A percentile compares a stretch with the other conserved stretches of the same genome.
Evolutionary conservation across 2,329 filamentous ascomycete genomes (phyloP).

Genomic region (Polychaeton citri): DNA sequence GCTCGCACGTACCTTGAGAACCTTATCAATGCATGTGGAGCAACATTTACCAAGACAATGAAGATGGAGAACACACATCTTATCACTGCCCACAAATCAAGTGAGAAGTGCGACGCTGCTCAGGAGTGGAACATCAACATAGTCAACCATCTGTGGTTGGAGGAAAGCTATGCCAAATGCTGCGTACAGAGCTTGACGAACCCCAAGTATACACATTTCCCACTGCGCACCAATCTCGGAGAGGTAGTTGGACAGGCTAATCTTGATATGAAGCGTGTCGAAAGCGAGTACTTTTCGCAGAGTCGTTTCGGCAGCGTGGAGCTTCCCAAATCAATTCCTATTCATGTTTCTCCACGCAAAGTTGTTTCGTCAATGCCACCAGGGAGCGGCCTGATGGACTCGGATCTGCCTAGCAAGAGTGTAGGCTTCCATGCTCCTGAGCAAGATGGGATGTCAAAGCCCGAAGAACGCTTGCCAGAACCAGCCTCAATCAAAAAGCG

Average conservation of each 20-base stretch:
- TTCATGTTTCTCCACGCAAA: constrained; percentile 5
- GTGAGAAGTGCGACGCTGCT: constrained; percentile 88
- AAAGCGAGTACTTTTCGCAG: constrained; percentile 50
- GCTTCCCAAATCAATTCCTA: not conserved
- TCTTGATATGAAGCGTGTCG: constrained; percentile 59
- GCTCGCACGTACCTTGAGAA: constrained; percentile 89
- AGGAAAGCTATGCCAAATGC: constrained; percentile 91
- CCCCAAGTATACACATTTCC: constrained; percentile 72
- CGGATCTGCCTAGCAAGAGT: constrained; percentile 2
- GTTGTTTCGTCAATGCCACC: not conserved
- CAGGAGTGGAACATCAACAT: constrained; percentile 84
- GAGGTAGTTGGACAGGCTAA: constrained; percentile 86
- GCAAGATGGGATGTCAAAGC: constrained; percentile 4
- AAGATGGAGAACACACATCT: constrained; percentile 92
- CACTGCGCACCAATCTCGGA: constrained; percentile 75
- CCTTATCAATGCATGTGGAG: constrained; percentile 69
- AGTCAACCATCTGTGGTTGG: constrained; percentile 91
- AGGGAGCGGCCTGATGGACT: not conserved
- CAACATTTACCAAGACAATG: constrained; percentile 87
- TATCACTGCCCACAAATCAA: constrained; percentile 75
- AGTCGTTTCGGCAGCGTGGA: not conserved
- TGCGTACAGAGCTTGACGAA: constrained; percentile 59
- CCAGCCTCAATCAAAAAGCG: constrained; percentile 15
- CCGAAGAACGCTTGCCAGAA: constrained; percentile 4
- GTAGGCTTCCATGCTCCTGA: constrained; percentile 4